Conservation (phyloP, 805 yeast genomes). For the Pichia rugopelliculosa region DNA sequence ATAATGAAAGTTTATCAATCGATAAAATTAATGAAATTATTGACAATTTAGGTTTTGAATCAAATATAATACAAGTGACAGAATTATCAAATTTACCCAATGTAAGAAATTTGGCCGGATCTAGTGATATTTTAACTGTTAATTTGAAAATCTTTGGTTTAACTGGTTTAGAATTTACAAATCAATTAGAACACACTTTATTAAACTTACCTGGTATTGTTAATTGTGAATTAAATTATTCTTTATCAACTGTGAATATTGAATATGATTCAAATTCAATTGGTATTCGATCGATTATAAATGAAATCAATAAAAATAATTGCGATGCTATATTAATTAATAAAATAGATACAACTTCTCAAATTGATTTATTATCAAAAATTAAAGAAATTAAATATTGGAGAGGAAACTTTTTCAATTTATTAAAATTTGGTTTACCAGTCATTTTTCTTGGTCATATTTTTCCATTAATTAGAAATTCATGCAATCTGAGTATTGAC, state of each 20-base stretch:
- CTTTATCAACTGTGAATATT: slow-evolving; percentile 49
- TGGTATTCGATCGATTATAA: slow-evolving; percentile 61
- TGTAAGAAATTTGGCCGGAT: no score
- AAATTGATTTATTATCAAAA: slow-evolving; percentile 60
- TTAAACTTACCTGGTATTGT: slow-evolving; percentile 39
- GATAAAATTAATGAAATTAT: slow-evolving; percentile 35
- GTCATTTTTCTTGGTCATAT: slow-evolving; percentile 46
- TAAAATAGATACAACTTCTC: slow-evolving; percentile 55
- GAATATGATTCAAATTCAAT: slow-evolving; percentile 40
- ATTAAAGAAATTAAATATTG: slow-evolving; percentile 68
- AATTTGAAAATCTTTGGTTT: slow-evolving; percentile 45
- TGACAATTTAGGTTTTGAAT: slow-evolving; percentile 42
- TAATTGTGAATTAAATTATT: slow-evolving; percentile 41
- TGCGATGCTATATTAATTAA: slow-evolving; percentile 43
- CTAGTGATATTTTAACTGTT: slow-evolving; percentile 12
- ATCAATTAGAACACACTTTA: slow-evolving; percentile 43
- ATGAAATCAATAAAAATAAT: slow-evolving; percentile 43
- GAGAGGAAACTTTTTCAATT: slow-evolving; percentile 46
- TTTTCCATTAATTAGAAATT: slow-evolving; percentile 32
- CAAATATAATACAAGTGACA: slow-evolving; percentile 34
- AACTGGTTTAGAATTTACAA: slow-evolving; percentile 52
- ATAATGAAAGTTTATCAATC: slow-evolving; percentile 28
- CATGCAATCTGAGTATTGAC: slow-evolving; percentile 12
- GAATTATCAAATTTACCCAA: slow-evolving; percentile 2
- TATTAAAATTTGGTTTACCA: slow-evolving; percentile 57